These are phyloP conservation scores for Trichoderma lentiforme DNA, from an alignment of 2,329 filamentous ascomycete species.

Conservation along the genomic window DNA sequence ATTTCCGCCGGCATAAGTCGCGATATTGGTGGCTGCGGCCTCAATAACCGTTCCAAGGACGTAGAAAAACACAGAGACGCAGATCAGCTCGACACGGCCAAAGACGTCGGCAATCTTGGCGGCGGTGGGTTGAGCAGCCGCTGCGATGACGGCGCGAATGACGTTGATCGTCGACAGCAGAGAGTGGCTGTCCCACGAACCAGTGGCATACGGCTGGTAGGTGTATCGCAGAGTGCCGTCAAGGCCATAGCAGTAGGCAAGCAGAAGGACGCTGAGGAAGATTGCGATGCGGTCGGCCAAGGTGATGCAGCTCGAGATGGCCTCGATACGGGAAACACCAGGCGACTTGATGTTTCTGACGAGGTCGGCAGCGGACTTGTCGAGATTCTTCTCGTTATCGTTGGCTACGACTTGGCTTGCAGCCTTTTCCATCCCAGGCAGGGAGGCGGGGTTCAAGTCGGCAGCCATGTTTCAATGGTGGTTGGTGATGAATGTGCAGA, in stretches of 20 bases:
- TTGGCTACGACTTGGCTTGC: not conserved
- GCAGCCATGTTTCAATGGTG: not conserved
- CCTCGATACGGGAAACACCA: constrained; percentile 59
- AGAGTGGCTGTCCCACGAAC: constrained; percentile 49
- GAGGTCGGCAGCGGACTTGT: not conserved
- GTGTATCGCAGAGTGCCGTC: constrained; percentile 55
- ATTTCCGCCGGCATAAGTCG: constrained; percentile 54
- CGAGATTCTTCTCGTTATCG: not conserved
- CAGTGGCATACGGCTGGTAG: constrained; percentile 55
- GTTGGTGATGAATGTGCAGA: not conserved
- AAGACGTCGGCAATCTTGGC: constrained; percentile 62
- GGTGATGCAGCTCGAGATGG: constrained; percentile 51
- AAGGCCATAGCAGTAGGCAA: constrained; percentile 62
- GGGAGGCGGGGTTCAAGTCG: not conserved
- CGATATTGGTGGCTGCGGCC: constrained; percentile 45
- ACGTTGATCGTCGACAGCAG: constrained; percentile 57
- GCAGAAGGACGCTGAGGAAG: constrained; percentile 59
- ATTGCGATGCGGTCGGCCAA: constrained; percentile 51
- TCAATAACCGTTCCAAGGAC: constrained; percentile 56
- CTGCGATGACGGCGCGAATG: constrained; percentile 56
- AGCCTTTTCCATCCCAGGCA: constrained; percentile 12
- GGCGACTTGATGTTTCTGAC: constrained; percentile 37
- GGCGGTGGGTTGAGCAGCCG: constrained; percentile 54
- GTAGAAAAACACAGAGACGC: constrained; percentile 60
- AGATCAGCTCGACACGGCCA: constrained; percentile 56